These are phyloP conservation scores for Lipomyces chichibuensis DNA, from an alignment of 805 yeast genomes.

Conservation along the genomic window DNA sequence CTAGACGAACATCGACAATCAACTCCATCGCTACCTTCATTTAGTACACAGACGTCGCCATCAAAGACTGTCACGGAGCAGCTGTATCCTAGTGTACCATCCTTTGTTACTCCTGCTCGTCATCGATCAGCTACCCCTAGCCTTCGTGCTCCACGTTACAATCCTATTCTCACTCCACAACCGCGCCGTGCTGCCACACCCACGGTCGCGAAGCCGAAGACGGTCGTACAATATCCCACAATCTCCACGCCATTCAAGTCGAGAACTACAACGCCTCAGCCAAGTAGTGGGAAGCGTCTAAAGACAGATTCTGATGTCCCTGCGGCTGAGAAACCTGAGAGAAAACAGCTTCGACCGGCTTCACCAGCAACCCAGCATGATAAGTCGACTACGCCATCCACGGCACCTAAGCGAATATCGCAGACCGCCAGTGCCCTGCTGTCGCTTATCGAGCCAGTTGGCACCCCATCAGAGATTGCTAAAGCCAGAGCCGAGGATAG, in stretches of 20 bases:
- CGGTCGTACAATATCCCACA: slow-evolving; percentile 23
- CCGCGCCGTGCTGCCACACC: slow-evolving; percentile 24
- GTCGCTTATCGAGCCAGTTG: slow-evolving; percentile 48
- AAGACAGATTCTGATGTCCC: not conserved
- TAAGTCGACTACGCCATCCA: slow-evolving; percentile 2
- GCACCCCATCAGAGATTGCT: slow-evolving; percentile 36
- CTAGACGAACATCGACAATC: slow-evolving; percentile 38
- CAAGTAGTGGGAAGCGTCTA: slow-evolving; percentile 18
- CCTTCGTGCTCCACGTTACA: slow-evolving; percentile 35
- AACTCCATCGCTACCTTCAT: slow-evolving; percentile 20
- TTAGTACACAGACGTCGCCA: not conserved
- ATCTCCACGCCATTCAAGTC: slow-evolving; percentile 41
- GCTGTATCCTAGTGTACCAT: slow-evolving; percentile 27
- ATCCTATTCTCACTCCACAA: slow-evolving; percentile 31
- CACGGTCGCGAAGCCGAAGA: slow-evolving; percentile 6
- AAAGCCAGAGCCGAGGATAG: slow-evolving; percentile 22
- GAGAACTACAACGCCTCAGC: slow-evolving; percentile 40
- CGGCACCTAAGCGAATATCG: slow-evolving; percentile 43
- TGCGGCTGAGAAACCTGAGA: not conserved
- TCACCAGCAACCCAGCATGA: not conserved
- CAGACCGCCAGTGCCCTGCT: slow-evolving; percentile 56
- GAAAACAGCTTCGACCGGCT: not conserved
- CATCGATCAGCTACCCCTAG: slow-evolving; percentile 13
- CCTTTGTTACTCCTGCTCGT: slow-evolving; percentile 25
- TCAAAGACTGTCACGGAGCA: slow-evolving; percentile 22